Evolutionary conservation across 2,329 filamentous ascomycete species (phyloP), one percentile per base, ranked within the genome.

Genomic region (Remersonia thermophila): DNA sequence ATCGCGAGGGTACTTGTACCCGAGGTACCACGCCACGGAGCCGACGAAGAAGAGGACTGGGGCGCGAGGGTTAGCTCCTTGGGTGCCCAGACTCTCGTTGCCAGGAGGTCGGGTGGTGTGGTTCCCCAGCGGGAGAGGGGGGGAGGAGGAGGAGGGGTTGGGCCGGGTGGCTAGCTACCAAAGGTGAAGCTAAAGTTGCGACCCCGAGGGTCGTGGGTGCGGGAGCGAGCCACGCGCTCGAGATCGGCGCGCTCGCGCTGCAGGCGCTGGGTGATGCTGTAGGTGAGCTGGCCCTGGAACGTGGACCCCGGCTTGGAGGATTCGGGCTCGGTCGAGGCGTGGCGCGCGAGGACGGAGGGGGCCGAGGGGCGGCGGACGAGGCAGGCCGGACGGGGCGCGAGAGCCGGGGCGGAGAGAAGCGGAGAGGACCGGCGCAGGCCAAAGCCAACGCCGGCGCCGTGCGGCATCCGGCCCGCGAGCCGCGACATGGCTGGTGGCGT

Each of bases 81-180:
- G n/a, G n/a, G n/a, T n/a, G n/a, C n/a, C n/a, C n/a, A n/a, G n/a
- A n/a, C n/a, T n/a, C n/a, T n/a, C n/a, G n/a, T n/a, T n/a, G n/a
- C n/a, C n/a, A n/a, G n/a, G n/a, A n/a, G n/a, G n/a, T n/a, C n/a
- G n/a, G n/a, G n/a, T n/a, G n/a, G n/a, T n/a, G n/a, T n/a, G n/a
- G n/a, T n/a, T n/a, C n/a, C n/a, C n/a, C n/a, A n/a, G n/a, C n/a
- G n/a, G n/a, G n/a, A n/a, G n/a, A n/a, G n/a, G n/a, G n/a, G n/a
- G n/a, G n/a, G n/a, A n/a, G n/a, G 7, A 81, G 65, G 17, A 76
- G 73, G 3, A 75, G 57, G 10, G 77, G 81, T 46, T 77, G 81
- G 25, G 56, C 53, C 10, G 67, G 59, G 25, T 69, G 65, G 16
- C 61, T 53, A 13, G 43, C 35, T 55, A 71, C 68, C 59, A 43